A percentile compares a stretch with the other conserved stretches of the same genome.
These are phyloP conservation scores for Fusarium guadeloupense DNA, from an alignment of 2,329 filamentous ascomycete species.

Conservation along the genomic window DNA sequence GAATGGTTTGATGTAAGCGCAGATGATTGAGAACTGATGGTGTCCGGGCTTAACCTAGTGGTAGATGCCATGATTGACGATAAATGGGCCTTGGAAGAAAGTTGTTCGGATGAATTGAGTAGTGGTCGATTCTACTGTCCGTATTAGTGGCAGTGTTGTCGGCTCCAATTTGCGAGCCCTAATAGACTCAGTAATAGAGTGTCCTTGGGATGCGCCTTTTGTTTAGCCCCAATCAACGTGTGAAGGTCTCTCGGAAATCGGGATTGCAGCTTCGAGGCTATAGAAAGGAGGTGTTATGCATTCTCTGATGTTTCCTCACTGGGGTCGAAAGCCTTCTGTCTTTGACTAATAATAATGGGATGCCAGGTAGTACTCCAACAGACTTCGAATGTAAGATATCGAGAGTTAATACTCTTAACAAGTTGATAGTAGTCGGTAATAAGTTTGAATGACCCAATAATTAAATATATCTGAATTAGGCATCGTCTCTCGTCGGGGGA, in stretches of 20 bases:
- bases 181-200: too few relatives aligned
- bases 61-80: constrained; percentile 16
- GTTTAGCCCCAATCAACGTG: too few relatives aligned
- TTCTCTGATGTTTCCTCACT: too few relatives aligned
- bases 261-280: too few relatives aligned
- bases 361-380: not conserved
- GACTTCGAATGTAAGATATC: constrained; percentile 31
- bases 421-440: not conserved
- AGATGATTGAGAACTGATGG: constrained; percentile 17
- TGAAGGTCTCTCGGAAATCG: too few relatives aligned
- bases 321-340: too few relatives aligned
- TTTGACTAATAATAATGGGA: not conserved
- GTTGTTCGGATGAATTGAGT: not conserved
- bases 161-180: too few relatives aligned
- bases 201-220: too few relatives aligned
- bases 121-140: too few relatives aligned
- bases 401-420: constrained; percentile 2
- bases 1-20: constrained; percentile 27
- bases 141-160: too few relatives aligned
- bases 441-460: constrained; percentile 7
- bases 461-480: constrained; percentile 15
- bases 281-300: too few relatives aligned
- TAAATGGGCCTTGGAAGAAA: not conserved
- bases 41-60: constrained; percentile 7
- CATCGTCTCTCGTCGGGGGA: constrained; percentile 16